A percentile compares a stretch with the other conserved stretches of the same genome.
phyloP scores from a whole-genome alignment of 257 asterid genomes.

The Nicotiana attenuata region DNA sequence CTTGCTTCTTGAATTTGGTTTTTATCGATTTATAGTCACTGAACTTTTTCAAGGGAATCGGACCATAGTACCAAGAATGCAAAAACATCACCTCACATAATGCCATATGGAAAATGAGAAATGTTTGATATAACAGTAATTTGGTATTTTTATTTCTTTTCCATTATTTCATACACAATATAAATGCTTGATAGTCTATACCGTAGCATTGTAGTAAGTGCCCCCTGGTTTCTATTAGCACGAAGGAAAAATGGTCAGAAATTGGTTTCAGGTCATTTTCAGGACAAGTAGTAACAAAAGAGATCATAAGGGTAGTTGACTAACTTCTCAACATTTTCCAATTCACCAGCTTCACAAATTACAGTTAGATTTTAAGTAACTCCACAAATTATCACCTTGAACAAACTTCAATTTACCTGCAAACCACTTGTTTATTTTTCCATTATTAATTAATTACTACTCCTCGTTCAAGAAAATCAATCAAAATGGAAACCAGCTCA shows the following conservation, averaged over 20 bases:
- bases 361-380: neutral
- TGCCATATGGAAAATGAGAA: neutral
- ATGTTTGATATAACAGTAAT: neutral
- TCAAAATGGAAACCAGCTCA: constrained; percentile 10
- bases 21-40: neutral
- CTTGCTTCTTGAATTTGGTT: neutral
- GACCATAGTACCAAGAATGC: neutral
- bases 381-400: neutral
- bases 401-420: neutral
- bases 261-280: neutral
- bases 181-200: neutral
- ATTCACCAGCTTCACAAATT: neutral
- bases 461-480: neutral
- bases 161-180: neutral
- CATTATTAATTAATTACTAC: neutral
- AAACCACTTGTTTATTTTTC: neutral
- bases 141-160: neutral
- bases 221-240: neutral
- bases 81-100: neutral
- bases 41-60: neutral
- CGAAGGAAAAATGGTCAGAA: neutral
- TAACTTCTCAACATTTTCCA: neutral
- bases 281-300: neutral
- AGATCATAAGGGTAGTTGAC: neutral
- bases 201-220: neutral